Evolutionary conservation across 257 asterid species (phyloP).

Genomic region (Striga asiatica): DNA sequence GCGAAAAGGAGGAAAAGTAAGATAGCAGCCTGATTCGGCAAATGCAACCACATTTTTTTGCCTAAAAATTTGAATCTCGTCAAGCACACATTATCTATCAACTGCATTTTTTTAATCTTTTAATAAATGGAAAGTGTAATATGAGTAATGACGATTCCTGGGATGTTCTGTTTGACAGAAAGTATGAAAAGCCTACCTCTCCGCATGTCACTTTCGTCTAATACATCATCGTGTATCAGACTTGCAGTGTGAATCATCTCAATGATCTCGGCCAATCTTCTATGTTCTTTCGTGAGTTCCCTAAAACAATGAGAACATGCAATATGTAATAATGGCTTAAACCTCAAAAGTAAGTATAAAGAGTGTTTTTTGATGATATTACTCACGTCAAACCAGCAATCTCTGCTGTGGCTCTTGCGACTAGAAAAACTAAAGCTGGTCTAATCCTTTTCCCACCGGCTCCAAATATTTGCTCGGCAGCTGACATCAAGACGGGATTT

Average conservation of each 20-base stretch:
- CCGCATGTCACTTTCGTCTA: slow-evolving; percentile 89
- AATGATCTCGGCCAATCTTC: slow-evolving; percentile 90
- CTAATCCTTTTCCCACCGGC: slow-evolving; percentile 98
- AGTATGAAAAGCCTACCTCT: slow-evolving; percentile 45
- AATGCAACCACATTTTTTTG: not conserved
- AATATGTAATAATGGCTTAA: not conserved
- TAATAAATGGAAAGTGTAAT: too few species aligned
- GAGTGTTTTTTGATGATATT: not conserved
- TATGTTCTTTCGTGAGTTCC: slow-evolving; percentile 78
- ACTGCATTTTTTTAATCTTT: too few species aligned
- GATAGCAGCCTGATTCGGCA: not conserved
- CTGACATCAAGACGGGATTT: slow-evolving; percentile 89
- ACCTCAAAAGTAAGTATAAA: not conserved
- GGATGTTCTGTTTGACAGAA: not conserved
- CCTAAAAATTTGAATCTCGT: not conserved
- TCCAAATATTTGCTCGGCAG: slow-evolving; percentile 93
- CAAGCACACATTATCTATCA: too few species aligned
- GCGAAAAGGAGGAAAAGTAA: not conserved
- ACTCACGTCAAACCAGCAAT: slow-evolving; percentile 66
- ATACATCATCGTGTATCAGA: slow-evolving; percentile 87
- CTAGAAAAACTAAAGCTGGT: slow-evolving; percentile 88
- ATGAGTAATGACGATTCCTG: too few species aligned
- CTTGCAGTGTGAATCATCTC: slow-evolving; percentile 99
- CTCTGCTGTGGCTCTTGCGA: slow-evolving; percentile 84
- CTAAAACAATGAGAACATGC: slow-evolving; percentile 18